Evolutionary conservation across 164 flowering plant genomes (phyloP).

Genomic region (Taxillus chinensis): DNA sequence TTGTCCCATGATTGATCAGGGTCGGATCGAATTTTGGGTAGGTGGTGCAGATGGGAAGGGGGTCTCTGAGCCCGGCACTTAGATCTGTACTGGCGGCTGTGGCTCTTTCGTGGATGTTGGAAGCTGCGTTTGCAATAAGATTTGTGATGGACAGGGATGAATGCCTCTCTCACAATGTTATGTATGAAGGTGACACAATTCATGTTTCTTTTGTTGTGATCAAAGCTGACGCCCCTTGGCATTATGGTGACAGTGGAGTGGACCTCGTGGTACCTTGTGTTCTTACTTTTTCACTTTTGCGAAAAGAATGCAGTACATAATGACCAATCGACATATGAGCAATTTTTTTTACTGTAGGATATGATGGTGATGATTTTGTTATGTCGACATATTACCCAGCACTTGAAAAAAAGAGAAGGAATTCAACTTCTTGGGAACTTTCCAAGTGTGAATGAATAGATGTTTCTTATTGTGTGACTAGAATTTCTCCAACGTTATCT

Average conservation of each 20-base stretch:
- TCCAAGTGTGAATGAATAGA: too few species aligned
- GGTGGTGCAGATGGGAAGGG: not conserved
- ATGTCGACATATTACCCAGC: not conserved
- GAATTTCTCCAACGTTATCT: too few species aligned
- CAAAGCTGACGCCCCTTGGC: constrained; percentile 69
- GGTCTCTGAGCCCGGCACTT: not conserved
- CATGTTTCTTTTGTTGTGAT: constrained; percentile 86
- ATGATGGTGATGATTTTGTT: not conserved
- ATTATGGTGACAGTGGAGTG: constrained; percentile 58
- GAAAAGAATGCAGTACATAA: too few species aligned
- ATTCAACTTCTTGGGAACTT: too few species aligned
- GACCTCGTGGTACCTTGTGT: constrained; percentile 81
- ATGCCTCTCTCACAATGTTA: constrained; percentile 71
- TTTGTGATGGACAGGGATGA: constrained; percentile 89
- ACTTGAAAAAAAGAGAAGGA: too few species aligned
- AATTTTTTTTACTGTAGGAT: too few species aligned
- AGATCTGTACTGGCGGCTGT: constrained; percentile 4
- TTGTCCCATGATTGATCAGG: too few species aligned
- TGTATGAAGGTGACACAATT: constrained; percentile 70
- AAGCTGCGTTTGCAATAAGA: constrained; percentile 50
- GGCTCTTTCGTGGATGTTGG: constrained; percentile 11
- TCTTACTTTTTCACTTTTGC: not conserved
- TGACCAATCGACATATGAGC: too few species aligned
- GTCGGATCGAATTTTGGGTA: too few species aligned
- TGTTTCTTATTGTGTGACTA: too few species aligned